These are phyloP conservation scores for Alloteropsis angusta DNA, from an alignment of 202 grass and related monocot genomes.

Conservation along the genomic window DNA sequence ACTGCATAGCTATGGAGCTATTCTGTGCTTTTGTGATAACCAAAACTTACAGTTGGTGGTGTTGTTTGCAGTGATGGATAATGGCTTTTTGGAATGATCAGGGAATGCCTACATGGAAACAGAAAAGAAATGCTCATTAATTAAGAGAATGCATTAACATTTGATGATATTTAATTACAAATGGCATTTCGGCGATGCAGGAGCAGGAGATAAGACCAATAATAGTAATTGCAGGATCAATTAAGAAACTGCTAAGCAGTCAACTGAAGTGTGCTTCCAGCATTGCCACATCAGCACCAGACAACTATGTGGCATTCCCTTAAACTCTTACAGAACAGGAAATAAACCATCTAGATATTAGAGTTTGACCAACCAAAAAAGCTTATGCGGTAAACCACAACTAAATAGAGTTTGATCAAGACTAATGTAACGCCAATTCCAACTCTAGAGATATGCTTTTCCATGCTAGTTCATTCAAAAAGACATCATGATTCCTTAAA, in stretches of 20 bases:
- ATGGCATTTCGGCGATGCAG: neutral
- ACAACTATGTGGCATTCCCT: neutral
- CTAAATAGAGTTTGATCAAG: neutral
- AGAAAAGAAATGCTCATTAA: neutral
- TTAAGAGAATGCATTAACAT: neutral
- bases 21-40: neutral
- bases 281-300: neutral
- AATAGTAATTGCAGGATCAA: neutral
- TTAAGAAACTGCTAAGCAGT: neutral
- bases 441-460: neutral
- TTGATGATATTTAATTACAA: neutral
- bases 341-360: neutral
- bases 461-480: neutral
- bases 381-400: neutral
- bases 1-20: slow-evolving; percentile 11
- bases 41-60: slow-evolving; percentile 55
- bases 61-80: slow-evolving; percentile 60
- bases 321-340: slow-evolving; percentile 1
- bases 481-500: neutral
- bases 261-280: neutral
- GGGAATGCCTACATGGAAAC: slow-evolving; percentile 50
- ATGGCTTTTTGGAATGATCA: slow-evolving; percentile 83
- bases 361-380: neutral
- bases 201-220: neutral
- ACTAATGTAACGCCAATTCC: neutral